A percentile compares a stretch with the other conserved stretches of the same genome.
Conservation (phyloP, 495 filamentous ascomycete species). For the Xylaria bambusicola region DNA sequence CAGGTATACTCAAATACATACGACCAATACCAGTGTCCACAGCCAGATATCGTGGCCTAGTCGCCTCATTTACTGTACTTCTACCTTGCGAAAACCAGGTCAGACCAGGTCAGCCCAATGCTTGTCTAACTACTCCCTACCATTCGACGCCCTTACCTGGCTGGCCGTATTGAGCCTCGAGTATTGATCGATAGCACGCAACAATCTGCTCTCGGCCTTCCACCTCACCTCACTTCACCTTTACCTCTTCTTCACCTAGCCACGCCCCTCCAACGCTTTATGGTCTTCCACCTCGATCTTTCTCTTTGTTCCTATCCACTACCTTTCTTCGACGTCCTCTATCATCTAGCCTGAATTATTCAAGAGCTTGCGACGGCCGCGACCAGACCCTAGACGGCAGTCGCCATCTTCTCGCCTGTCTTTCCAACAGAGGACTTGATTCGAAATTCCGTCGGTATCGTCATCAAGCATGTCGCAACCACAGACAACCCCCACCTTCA, state of each 20-base stretch:
- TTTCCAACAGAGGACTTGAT: constrained; percentile 2
- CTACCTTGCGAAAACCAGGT: neutral
- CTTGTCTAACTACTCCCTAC: too few relatives aligned
- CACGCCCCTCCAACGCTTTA: neutral
- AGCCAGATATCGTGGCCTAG: neutral
- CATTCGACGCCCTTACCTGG: too few relatives aligned
- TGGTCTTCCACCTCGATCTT: neutral
- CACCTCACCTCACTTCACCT: neutral
- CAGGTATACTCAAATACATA: too few relatives aligned
- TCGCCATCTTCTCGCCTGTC: neutral
- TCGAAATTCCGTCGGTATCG: neutral
- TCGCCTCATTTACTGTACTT: neutral
- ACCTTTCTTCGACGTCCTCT: neutral
- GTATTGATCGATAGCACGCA: constrained; percentile 1
- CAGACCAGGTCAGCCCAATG: too few relatives aligned
- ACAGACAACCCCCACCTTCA: constrained; percentile 62
- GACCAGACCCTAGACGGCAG: constrained; percentile 1
- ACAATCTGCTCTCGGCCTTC: constrained; percentile 1
- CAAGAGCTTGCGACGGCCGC: constrained; percentile 8
- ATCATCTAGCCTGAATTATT: neutral
- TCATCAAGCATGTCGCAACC: constrained; percentile 41
- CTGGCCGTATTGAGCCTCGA: too few relatives aligned
- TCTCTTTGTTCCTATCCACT: neutral
- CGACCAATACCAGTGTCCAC: neutral
- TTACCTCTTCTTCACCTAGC: too few relatives aligned